A percentile compares a stretch with the other conserved stretches of the same genome.
These are phyloP conservation scores for Multifurca ochricompacta DNA, from an alignment of 768 basidiomycete genomes.

Conservation along the genomic window DNA sequence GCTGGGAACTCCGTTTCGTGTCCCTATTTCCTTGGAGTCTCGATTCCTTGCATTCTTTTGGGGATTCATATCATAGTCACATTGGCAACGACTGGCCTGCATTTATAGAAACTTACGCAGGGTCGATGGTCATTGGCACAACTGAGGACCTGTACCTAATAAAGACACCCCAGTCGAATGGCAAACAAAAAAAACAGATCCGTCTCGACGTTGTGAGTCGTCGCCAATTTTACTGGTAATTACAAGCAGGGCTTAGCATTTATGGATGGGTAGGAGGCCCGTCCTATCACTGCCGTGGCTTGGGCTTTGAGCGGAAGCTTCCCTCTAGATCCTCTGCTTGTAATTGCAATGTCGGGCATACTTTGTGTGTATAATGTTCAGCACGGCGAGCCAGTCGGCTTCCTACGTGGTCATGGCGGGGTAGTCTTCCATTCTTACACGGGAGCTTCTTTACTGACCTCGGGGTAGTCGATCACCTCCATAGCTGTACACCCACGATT, in stretches of 20 bases:
- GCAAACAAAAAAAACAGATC: slow-evolving; percentile 9
- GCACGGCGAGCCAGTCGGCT: slow-evolving; percentile 35
- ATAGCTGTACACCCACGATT: slow-evolving; percentile 54
- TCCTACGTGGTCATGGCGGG: slow-evolving; percentile 35
- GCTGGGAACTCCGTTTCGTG: slow-evolving; percentile 27
- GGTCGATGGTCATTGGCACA: slow-evolving; percentile 9
- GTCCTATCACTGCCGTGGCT: slow-evolving; percentile 35
- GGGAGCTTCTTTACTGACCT: slow-evolving; percentile 1
- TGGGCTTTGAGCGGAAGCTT: slow-evolving; percentile 46
- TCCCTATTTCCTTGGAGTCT: slow-evolving; percentile 21
- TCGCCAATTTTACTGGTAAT: not conserved
- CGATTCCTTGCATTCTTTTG: slow-evolving; percentile 1
- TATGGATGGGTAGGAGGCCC: slow-evolving; percentile 7
- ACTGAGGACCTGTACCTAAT: slow-evolving; percentile 13
- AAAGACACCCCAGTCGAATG: not conserved
- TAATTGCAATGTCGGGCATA: slow-evolving; percentile 47
- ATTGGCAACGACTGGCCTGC: slow-evolving; percentile 2
- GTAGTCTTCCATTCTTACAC: slow-evolving; percentile 1
- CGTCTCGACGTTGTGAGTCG: slow-evolving; percentile 9
- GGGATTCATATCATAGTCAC: not conserved
- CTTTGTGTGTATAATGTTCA: slow-evolving; percentile 49
- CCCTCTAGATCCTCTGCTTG: slow-evolving; percentile 49
- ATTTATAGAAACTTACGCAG: not conserved
- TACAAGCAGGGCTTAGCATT: not conserved
- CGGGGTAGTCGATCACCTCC: slow-evolving; percentile 50